Percentiles rank a stretch among this genome's conserved stretches.
Evolutionary conservation across 2,329 filamentous ascomycete species (phyloP).

Genomic region (Rhytidhysteron rufulum): DNA sequence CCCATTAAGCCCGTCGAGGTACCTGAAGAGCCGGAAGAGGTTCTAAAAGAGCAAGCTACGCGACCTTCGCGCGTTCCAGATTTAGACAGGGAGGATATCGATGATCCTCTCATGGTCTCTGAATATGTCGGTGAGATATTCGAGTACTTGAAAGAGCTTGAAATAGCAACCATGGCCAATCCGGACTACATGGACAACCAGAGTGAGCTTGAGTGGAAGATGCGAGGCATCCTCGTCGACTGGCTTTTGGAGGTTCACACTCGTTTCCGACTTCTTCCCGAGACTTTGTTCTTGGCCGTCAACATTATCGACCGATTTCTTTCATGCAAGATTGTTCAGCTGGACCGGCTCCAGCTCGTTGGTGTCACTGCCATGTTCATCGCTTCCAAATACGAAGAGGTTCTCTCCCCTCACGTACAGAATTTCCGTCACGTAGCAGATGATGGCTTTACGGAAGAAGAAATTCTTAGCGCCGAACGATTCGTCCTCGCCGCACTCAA

Average conservation of each 20-base stretch:
- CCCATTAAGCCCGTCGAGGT: conserved; percentile 13
- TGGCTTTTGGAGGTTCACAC: conserved; percentile 99
- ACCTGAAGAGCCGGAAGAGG: conserved; percentile 23
- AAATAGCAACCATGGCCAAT: conserved; percentile 78
- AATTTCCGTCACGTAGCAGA: conserved; percentile 98
- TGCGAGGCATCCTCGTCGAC: conserved; percentile 92
- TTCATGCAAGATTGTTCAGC: conserved; percentile 89
- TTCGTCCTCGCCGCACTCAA: conserved; percentile 87
- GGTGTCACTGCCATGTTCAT: conserved; percentile 99
- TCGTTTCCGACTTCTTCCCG: conserved; percentile 89
- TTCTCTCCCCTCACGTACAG: conserved; percentile 90
- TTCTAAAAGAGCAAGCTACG: conserved; percentile 45
- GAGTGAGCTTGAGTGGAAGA: conserved; percentile 96
- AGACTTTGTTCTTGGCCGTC: conserved; percentile 93
- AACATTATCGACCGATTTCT: conserved; percentile 99
- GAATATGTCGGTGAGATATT: conserved; percentile 98
- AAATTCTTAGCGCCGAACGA: conserved; percentile 95
- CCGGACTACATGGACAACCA: conserved; percentile 94
- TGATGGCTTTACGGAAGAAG: conserved; percentile 89
- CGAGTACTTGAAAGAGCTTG: conserved; percentile 86
- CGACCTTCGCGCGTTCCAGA: too few relatives aligned
- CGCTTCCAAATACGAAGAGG: conserved; percentile 97
- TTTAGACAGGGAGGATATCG: conserved; percentile 80
- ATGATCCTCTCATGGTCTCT: conserved; percentile 95
- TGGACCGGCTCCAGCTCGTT: conserved; percentile 93